Conservation (phyloP, 2,329 filamentous ascomycete genomes). For the Juglanconis sp. region DNA sequence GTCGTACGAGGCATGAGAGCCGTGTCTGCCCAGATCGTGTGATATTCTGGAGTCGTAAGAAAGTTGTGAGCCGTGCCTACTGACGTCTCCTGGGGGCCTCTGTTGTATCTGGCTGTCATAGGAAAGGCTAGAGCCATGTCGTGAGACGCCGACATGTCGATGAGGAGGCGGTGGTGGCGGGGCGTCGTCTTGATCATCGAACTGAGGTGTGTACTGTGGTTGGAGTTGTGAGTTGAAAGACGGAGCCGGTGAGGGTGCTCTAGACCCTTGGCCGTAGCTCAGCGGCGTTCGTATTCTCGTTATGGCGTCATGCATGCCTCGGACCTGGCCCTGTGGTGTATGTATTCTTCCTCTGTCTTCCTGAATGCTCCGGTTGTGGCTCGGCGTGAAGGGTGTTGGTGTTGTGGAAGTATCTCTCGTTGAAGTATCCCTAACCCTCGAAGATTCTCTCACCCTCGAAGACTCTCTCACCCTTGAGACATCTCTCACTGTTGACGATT, state of each 20-base stretch:
- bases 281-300: constrained; percentile 28
- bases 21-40: constrained; percentile 24
- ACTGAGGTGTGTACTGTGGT: constrained; percentile 21
- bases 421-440: background rate
- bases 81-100: constrained; percentile 11
- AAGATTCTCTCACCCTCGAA: background rate
- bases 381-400: background rate
- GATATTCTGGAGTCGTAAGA: constrained; percentile 18
- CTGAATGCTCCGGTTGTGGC: constrained; percentile 18
- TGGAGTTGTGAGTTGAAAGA: constrained; percentile 29
- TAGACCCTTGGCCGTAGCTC: constrained; percentile 29
- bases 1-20: constrained; percentile 31
- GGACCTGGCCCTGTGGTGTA: constrained; percentile 6
- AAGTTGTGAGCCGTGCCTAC: constrained; percentile 15
- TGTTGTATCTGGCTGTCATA: constrained; percentile 17
- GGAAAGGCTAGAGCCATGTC: constrained; percentile 21
- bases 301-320: constrained; percentile 23
- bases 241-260: constrained; percentile 37
- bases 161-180: constrained; percentile 83
- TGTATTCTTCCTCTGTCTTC: constrained; percentile 27
- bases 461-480: background rate
- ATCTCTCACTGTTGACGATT: background rate
- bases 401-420: constrained; percentile 13
- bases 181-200: constrained; percentile 52
- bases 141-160: constrained; percentile 52